A percentile compares a stretch with the other conserved stretches of the same genome.
These are phyloP conservation scores for Anastatica hierochuntica DNA, from an alignment of 345 rosid genomes.

Conservation along the genomic window DNA sequence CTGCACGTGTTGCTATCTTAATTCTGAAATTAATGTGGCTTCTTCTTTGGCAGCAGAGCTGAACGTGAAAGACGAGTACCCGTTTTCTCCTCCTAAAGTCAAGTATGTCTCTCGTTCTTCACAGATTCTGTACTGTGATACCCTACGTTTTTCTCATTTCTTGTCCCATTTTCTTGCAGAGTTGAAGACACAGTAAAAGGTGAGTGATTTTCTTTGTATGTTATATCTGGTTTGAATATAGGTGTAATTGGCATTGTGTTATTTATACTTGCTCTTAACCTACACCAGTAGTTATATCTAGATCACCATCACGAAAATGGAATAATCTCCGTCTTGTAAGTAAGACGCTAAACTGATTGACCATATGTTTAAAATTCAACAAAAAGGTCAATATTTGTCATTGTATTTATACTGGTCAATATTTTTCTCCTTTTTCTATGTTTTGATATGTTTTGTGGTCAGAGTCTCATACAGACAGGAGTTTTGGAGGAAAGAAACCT, in stretches of 20 bases:
- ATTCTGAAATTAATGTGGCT: constrained; percentile 24
- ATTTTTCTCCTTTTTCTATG: constrained; percentile 1
- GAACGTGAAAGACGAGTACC: constrained; percentile 69
- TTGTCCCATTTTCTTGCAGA: constrained; percentile 35
- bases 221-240: constrained; percentile 26
- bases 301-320: background rate
- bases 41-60: constrained; percentile 46
- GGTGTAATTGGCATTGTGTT: constrained; percentile 23
- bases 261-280: background rate
- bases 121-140: constrained; percentile 9
- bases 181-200: constrained; percentile 68
- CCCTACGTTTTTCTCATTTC: constrained; percentile 15
- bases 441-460: constrained; percentile 24
- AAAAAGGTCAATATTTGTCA: background rate
- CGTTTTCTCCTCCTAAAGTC: constrained; percentile 76
- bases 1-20: background rate
- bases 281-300: constrained; percentile 1
- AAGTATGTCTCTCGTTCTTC: constrained; percentile 45
- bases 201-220: constrained; percentile 39
- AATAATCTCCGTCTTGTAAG: background rate
- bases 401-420: constrained; percentile 3
- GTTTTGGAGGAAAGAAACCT: constrained; percentile 64
- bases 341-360: background rate
- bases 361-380: background rate
- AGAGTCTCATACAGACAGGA: constrained; percentile 60